Base-by-base conservation (phyloP, 495 filamentous ascomycete genomes). In the Neurospora sp. region DNA sequence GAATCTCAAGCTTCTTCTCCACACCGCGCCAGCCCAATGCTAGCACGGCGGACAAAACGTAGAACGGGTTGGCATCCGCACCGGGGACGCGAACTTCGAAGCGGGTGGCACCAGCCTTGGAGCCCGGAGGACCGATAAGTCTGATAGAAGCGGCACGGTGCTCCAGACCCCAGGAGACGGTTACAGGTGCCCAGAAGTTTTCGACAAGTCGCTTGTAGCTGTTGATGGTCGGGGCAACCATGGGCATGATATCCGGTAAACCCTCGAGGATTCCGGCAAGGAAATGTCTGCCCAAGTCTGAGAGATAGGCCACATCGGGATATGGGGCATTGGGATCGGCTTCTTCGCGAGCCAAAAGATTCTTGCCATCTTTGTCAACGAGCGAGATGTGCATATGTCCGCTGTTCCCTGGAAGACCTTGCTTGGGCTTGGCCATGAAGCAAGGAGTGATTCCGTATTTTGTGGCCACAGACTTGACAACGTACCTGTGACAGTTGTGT, bases 131-230 rank as follows among this genome's bases (percentile, higher is more conserved):
- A 0, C 91, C 88, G 76, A 98, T 98, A 31, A 99, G 80, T 8
- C 96, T 88, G 72, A 99, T 92, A 0, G 92, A 96, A 0, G 96
- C 96, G 1, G 94, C 94, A 46, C 96, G 92, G 77, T 99, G 96
- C 81, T 98, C 96, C 9, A 98, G 81, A 1, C 96, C 96, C 96
- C 96, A 99, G 3, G 92, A 96, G 1, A 98, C 96, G 0, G 94
- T 98, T 7, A 99, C 95, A 0, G 96, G 96, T 0, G 96, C 96
- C 96, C 96, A 98, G 83, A 97, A 98, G 80, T 98, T 98, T 85
- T 99, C 96, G 12, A 99, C 96, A 2, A 99, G 87, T 2, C 96
- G 91, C 80, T 99, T 99, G 84, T 98, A 99, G 74, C 92, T 94
- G 82, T 99, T 99, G 80, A 99, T 88, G 6, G 93, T 99, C 1